A percentile compares a stretch with the other conserved stretches of the same genome.
These are phyloP conservation scores for Diaporthe destruens DNA, from an alignment of 2,329 filamentous ascomycete genomes.

Conservation along the genomic window DNA sequence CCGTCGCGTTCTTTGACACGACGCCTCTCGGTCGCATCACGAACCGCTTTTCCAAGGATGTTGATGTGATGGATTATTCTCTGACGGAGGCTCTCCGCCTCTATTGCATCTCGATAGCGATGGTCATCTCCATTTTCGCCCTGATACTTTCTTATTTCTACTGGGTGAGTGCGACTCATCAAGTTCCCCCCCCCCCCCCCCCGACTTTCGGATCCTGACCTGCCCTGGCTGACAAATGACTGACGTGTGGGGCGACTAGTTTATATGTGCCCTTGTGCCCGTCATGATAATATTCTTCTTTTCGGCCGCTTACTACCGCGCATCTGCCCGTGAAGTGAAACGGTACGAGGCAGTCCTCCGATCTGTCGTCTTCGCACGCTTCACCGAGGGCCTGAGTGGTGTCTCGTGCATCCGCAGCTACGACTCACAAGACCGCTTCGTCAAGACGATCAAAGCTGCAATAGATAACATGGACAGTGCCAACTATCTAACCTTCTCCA, in stretches of 20 bases:
- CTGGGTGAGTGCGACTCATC: slow-evolving; percentile 48
- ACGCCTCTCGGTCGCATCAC: slow-evolving; percentile 77
- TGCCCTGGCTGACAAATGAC: no score
- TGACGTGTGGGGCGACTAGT: slow-evolving; percentile 52
- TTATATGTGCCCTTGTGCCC: slow-evolving; percentile 73
- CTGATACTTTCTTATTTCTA: slow-evolving; percentile 76
- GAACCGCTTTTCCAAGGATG: slow-evolving; percentile 78
- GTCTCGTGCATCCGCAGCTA: slow-evolving; percentile 71
- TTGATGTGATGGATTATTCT: slow-evolving; percentile 78
- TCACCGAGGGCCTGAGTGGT: slow-evolving; percentile 73
- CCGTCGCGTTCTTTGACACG: slow-evolving; percentile 70
- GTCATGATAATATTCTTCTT: slow-evolving; percentile 72
- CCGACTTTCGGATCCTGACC: background rate
- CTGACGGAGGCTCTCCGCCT: slow-evolving; percentile 75
- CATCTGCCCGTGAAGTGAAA: slow-evolving; percentile 77
- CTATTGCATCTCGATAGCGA: slow-evolving; percentile 73
- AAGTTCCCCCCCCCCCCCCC: no score
- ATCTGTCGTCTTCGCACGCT: slow-evolving; percentile 73
- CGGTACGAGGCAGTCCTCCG: slow-evolving; percentile 76
- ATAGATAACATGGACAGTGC: slow-evolving; percentile 76
- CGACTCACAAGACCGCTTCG: slow-evolving; percentile 70
- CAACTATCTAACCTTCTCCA: slow-evolving; percentile 77
- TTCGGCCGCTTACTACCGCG: slow-evolving; percentile 73
- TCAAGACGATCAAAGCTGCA: slow-evolving; percentile 47
- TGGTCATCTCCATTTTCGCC: slow-evolving; percentile 72